Base-by-base conservation (phyloP, 2,329 filamentous ascomycete genomes). In the Fusarium luffae region DNA sequence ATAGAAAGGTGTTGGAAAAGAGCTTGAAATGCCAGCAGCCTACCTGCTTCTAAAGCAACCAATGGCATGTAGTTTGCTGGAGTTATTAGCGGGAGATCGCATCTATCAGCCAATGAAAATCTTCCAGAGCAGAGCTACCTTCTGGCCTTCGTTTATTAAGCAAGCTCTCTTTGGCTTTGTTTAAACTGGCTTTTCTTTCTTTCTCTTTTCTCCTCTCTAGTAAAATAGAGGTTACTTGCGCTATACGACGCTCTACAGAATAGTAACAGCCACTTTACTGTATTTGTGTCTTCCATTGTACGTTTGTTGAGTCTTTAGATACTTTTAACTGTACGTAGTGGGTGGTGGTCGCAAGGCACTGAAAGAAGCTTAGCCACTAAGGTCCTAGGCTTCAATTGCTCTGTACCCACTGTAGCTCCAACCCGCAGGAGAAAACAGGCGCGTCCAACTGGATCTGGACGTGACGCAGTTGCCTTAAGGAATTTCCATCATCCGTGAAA, bases 401-500 rank as follows among this genome's bases (percentile, higher is more conserved):
- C 42, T 51, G 60, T 57, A 69, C 46, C 66, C 66, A 66, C 63
- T 66, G 62, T 61, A 67, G 68, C 68, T 65, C 62, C 63, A 68
- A 68, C 56, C 57, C 48, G 54, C 46, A 63, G 51, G 65, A 60
- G 59, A 32, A 32, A 27, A 16, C 30, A 43, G 37, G 72, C 79
- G 79, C 79, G 79, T 79, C 27, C 32, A 67, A 50, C 54, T 40
- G 28, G 79, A 66, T 25, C 54, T 34, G 32, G 79, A 80, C 79
- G 79, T 81, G 80, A 79, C 77, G 76, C 74, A 72, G 72, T 67
- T 71, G 63, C 62, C 65, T 63, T 52, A 69, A 71, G 70, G 72
- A 72, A 74, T 75, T 76, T 76, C 69, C 52, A 65, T 68, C 64
- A 58, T 62, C 70, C 56, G 72, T 73, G 68, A 73, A 75, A 75